These are phyloP conservation scores for Moricandia arvensis DNA, from an alignment of 345 rosid genomes.

Conservation along the genomic window DNA sequence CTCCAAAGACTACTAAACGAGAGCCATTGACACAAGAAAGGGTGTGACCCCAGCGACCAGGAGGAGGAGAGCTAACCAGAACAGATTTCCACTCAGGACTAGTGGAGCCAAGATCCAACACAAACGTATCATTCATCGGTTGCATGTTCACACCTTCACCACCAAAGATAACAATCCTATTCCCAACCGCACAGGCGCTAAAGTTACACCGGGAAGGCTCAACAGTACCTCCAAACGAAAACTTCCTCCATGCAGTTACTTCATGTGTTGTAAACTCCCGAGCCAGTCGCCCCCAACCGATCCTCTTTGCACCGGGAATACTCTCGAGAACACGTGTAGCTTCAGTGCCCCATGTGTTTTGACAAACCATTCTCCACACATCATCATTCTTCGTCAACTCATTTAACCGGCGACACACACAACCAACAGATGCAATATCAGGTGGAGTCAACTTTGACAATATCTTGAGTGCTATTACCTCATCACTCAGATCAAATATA, in stretches of 20 bases:
- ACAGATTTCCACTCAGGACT: conserved; percentile 87
- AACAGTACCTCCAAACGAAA: conserved; percentile 85
- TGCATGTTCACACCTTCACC: conserved; percentile 97
- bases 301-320: conserved; percentile 81
- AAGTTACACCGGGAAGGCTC: conserved; percentile 94
- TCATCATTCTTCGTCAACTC: conserved; percentile 81
- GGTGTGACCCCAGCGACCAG: conserved; percentile 97
- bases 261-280: conserved; percentile 88
- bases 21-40: conserved; percentile 87
- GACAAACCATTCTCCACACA: conserved; percentile 94
- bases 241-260: conserved; percentile 89
- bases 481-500: conserved; percentile 71
- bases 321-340: conserved; percentile 80
- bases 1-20: conserved; percentile 84
- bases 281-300: conserved; percentile 86
- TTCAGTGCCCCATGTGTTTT: conserved; percentile 91
- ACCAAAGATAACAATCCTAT: conserved; percentile 84
- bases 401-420: conserved; percentile 62
- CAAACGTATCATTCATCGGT: conserved; percentile 94
- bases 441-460: conserved; percentile 74
- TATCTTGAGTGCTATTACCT: conserved; percentile 68
- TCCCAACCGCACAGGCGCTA: conserved; percentile 92
- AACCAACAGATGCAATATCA: conserved; percentile 83
- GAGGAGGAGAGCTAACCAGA: conserved; percentile 92
- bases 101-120: conserved; percentile 76